Conservation (phyloP, 441 rosid genomes). For the Codiaeum variegatum region DNA sequence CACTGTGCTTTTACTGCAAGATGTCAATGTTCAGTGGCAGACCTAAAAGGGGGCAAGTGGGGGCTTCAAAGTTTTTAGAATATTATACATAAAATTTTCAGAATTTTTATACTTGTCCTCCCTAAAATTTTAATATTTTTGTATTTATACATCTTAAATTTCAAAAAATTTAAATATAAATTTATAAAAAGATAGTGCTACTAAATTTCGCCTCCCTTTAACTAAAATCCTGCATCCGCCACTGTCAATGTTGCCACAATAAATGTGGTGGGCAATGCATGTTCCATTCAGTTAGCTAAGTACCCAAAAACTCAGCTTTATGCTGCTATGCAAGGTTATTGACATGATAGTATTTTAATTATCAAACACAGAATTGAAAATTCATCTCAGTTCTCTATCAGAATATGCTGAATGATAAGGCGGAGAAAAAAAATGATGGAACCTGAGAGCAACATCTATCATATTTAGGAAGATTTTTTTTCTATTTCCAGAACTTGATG, state of each 20-base stretch:
- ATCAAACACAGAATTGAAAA: neutral
- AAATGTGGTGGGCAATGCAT: neutral
- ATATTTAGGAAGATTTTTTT: neutral
- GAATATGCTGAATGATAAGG: neutral
- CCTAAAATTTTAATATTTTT: too few relatives aligned
- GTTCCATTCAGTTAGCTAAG: neutral
- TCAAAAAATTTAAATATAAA: too few relatives aligned
- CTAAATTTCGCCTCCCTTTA: too few relatives aligned
- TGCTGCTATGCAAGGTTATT: neutral
- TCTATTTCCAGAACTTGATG: neutral
- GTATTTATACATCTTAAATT: too few relatives aligned
- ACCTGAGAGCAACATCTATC: neutral
- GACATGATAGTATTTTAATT: neutral
- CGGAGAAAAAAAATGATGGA: neutral
- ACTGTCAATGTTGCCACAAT: neutral
- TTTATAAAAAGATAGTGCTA: too few relatives aligned
- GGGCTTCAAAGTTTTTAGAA: too few relatives aligned
- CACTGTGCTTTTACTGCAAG: neutral
- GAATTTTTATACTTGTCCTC: too few relatives aligned
- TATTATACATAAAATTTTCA: too few relatives aligned
- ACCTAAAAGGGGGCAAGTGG: too few relatives aligned
- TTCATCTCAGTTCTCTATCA: neutral
- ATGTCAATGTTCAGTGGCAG: too few relatives aligned
- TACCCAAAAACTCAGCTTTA: neutral
- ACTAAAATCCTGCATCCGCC: too few relatives aligned